Percentiles rank a stretch among this genome's conserved stretches.
Evolutionary conservation across 495 filamentous ascomycete genomes (phyloP).

Genomic region (Daldinia decipiens): DNA sequence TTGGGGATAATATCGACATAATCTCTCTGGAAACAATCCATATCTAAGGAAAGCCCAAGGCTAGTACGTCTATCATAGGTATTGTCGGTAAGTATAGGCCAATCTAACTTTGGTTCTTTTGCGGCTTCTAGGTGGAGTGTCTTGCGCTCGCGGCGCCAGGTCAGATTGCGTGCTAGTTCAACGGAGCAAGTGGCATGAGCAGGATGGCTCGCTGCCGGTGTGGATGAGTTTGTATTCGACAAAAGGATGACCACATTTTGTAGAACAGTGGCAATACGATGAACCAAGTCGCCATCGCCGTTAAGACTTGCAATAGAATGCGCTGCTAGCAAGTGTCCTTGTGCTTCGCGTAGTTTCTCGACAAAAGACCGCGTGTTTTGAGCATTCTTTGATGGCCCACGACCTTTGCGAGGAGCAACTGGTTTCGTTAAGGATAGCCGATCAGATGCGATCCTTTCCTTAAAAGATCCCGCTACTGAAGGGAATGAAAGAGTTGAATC

Average conservation of each 20-base stretch:
- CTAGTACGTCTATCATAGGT: constrained; percentile 48
- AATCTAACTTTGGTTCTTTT: constrained; percentile 45
- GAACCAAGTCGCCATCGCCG: constrained; percentile 60
- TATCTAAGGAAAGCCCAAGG: constrained; percentile 55
- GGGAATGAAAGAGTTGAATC: constrained; percentile 92
- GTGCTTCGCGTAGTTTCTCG: constrained; percentile 68
- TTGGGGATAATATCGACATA: constrained; percentile 84
- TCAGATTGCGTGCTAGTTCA: constrained; percentile 71
- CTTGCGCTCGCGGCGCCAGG: constrained; percentile 67
- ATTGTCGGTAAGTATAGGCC: constrained; percentile 44
- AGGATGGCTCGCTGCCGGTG: constrained; percentile 58
- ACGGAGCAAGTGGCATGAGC: constrained; percentile 67
- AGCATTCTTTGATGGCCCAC: constrained; percentile 34
- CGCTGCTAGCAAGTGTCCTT: constrained; percentile 66
- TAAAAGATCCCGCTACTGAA: constrained; percentile 58
- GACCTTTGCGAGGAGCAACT: constrained; percentile 45
- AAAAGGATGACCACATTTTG: constrained; percentile 71
- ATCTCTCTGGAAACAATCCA: constrained; percentile 69
- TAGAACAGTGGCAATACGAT: constrained; percentile 67
- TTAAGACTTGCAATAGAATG: constrained; percentile 62
- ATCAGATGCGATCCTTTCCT: constrained; percentile 36
- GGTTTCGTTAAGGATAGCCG: constrained; percentile 39
- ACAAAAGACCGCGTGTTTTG: constrained; percentile 59
- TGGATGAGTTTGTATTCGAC: constrained; percentile 63
- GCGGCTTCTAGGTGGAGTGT: constrained; percentile 55